Conservation (phyloP, 805 yeast species). For the Lipomyces chichibuensis region DNA sequence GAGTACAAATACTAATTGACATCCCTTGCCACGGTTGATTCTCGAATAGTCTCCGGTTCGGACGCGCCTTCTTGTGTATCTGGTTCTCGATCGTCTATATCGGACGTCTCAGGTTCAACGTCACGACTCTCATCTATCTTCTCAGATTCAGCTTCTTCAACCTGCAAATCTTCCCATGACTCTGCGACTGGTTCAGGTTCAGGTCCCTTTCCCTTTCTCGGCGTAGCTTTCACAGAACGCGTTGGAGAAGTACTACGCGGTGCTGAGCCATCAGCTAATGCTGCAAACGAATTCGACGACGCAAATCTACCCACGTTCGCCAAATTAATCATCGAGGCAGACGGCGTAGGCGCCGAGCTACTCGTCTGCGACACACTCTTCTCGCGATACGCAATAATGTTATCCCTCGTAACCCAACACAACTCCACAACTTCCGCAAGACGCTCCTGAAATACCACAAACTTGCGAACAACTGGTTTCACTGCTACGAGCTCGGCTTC, state of each 20-base stretch:
- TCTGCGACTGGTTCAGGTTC: conserved; percentile 26
- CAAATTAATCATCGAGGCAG: conserved; percentile 1
- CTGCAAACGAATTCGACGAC: conserved; percentile 20
- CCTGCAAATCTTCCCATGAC: conserved; percentile 35
- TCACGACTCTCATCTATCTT: background rate
- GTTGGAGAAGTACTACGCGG: background rate
- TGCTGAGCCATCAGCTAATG: conserved; percentile 13
- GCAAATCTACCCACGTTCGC: conserved; percentile 4
- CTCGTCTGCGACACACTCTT: conserved; percentile 16
- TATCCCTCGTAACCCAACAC: conserved; percentile 33
- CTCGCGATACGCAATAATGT: conserved; percentile 32
- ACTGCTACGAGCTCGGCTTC: conserved; percentile 25
- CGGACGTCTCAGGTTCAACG: background rate
- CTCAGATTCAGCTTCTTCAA: conserved; percentile 13
- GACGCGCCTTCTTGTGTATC: background rate
- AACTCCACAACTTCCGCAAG: conserved; percentile 27
- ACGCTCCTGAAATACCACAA: conserved; percentile 4
- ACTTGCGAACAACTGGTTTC: conserved; percentile 20
- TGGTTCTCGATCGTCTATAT: background rate
- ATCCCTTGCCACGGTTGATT: background rate
- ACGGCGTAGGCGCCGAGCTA: conserved; percentile 7
- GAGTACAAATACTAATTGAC: background rate
- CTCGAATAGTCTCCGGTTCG: background rate
- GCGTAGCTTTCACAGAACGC: background rate
- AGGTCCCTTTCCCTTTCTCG: conserved; percentile 6